Evolutionary conservation across 306 rosid genomes (phyloP).

Genomic region (Macrotyloma uniflorum): DNA sequence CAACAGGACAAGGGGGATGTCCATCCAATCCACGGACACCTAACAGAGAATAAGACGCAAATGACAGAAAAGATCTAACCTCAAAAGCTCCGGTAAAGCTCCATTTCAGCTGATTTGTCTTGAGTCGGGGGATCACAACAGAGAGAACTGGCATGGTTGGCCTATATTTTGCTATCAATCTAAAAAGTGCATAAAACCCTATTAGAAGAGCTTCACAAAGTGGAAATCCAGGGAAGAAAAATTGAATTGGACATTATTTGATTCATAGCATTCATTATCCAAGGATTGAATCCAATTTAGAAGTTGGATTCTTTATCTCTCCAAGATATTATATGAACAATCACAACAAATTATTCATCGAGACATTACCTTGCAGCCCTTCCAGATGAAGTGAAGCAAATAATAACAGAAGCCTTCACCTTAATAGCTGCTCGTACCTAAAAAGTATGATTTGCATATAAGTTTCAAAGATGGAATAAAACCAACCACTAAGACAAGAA

Average conservation of each 20-base stretch:
- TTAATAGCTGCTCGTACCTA: conserved; percentile 98
- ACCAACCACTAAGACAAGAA: conserved; percentile 17
- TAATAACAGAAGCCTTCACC: conserved; percentile 97
- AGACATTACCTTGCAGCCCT: conserved; percentile 88
- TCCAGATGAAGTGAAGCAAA: conserved; percentile 98
- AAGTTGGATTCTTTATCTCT: conserved; percentile 6
- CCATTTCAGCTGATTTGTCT: conserved; percentile 89
- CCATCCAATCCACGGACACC: conserved; percentile 8
- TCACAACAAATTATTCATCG: not conserved
- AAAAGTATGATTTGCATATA: conserved; percentile 26
- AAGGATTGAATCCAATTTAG: not conserved
- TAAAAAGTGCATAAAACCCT: conserved; percentile 40
- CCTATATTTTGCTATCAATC: conserved; percentile 92
- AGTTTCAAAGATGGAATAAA: conserved; percentile 32
- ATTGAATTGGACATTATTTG: not conserved
- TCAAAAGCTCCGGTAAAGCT: conserved; percentile 96
- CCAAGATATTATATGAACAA: conserved; percentile 16
- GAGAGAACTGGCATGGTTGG: conserved; percentile 98
- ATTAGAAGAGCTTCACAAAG: conserved; percentile 19
- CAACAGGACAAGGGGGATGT: not conserved
- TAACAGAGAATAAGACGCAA: conserved; percentile 16
- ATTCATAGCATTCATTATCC: conserved; percentile 28
- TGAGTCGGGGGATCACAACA: conserved; percentile 80
- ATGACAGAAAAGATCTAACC: conserved; percentile 52
- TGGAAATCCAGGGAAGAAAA: conserved; percentile 20